These are phyloP conservation scores for Zalaria obscura DNA, from an alignment of 2,329 filamentous ascomycete genomes.

Conservation along the genomic window DNA sequence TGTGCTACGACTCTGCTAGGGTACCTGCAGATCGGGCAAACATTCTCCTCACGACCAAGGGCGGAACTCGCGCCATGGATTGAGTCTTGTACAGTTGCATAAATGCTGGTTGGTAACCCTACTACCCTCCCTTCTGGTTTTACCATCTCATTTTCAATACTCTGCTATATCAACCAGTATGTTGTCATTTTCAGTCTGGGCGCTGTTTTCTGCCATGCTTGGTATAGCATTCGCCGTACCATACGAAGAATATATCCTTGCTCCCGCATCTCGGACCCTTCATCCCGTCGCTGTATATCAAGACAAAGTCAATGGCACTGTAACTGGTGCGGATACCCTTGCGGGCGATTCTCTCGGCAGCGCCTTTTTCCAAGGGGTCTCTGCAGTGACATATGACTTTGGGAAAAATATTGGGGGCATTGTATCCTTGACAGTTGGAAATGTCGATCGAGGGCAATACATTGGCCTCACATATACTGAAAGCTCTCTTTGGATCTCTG, in stretches of 20 bases:
- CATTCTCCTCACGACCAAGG: too few relatives aligned
- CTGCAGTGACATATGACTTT: slow-evolving; percentile 28
- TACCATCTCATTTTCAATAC: too few relatives aligned
- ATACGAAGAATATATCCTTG: slow-evolving; percentile 28
- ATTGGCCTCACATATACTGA: slow-evolving; percentile 30
- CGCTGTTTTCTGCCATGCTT: neutral
- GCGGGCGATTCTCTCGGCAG: slow-evolving; percentile 14
- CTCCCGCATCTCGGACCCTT: slow-evolving; percentile 22
- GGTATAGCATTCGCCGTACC: slow-evolving; percentile 8
- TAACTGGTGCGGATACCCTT: slow-evolving; percentile 20
- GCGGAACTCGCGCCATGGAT: too few relatives aligned
- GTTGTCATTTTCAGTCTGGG: neutral
- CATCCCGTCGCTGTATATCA: slow-evolving; percentile 22
- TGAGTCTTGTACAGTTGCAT: too few relatives aligned
- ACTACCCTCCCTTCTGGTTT: too few relatives aligned
- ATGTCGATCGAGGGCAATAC: slow-evolving; percentile 20
- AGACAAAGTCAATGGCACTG: slow-evolving; percentile 24
- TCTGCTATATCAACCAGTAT: neutral
- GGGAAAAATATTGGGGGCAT: slow-evolving; percentile 26
- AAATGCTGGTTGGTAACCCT: too few relatives aligned
- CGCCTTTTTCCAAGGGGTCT: slow-evolving; percentile 20
- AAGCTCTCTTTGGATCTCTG: slow-evolving; percentile 34
- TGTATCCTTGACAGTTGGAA: slow-evolving; percentile 21
- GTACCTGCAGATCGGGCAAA: too few relatives aligned
- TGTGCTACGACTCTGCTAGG: too few relatives aligned